These are phyloP conservation scores for Sporisorium exsertum DNA, from an alignment of 1,284 basidiomycete species.

Conservation along the genomic window DNA sequence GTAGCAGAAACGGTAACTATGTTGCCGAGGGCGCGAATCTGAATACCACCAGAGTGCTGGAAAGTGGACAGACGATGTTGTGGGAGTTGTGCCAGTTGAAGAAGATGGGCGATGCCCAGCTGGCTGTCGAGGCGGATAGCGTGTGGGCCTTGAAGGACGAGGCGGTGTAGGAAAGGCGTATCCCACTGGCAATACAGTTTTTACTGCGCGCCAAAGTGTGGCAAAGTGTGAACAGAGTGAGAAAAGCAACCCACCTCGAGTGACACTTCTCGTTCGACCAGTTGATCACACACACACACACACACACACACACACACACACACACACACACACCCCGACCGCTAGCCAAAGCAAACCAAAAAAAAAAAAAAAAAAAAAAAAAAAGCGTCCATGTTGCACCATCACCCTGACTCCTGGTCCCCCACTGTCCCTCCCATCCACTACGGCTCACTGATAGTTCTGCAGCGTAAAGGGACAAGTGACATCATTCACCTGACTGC, in stretches of 20 bases:
- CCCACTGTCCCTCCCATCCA: not conserved
- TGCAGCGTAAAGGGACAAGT: constrained; percentile 53
- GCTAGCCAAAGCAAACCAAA: not conserved
- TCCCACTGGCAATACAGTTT: no score
- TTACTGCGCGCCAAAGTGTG: no score
- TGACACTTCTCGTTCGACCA: not conserved
- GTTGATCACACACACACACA: not conserved
- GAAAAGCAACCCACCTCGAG: no score
- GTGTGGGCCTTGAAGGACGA: constrained; percentile 34
- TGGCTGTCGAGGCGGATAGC: constrained; percentile 1
- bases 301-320: constrained; percentile 5
- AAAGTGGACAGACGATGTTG: constrained; percentile 25
- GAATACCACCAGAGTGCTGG: constrained; percentile 13
- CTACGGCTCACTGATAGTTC: constrained; percentile 21
- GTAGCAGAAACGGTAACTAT: constrained; percentile 28
- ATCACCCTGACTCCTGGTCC: no score
- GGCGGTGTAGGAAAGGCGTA: not conserved
- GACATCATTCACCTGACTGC: constrained; percentile 41
- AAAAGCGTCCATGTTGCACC: constrained; percentile 18
- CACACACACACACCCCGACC: not conserved
- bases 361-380: not conserved
- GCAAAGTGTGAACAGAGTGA: no score
- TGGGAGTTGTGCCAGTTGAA: constrained; percentile 29
- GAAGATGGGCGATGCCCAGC: not conserved
- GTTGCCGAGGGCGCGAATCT: constrained; percentile 18